Base-by-base conservation (phyloP, 23 red algal genomes). In the Cyanidioschyzon merolae region DNA sequence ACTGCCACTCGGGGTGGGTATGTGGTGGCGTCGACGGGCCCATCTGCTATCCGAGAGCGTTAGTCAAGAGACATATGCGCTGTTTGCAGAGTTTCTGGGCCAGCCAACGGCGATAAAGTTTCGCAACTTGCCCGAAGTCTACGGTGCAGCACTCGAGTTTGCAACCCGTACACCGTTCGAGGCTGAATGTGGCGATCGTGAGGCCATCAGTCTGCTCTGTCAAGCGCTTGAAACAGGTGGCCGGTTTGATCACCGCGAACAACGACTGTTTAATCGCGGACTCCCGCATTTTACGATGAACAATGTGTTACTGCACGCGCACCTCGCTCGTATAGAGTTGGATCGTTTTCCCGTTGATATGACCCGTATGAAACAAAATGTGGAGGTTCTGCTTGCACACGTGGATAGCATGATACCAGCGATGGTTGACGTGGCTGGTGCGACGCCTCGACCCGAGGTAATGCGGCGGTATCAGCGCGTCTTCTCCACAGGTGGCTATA, bases 21-120 rank as follows among this genome's bases (percentile, higher is more conserved):
- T 88, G 26, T 96, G 92, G 92, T 96, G 92, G 92, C 79, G 79
- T 12, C 41, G 79, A 27, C 77, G 76, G 15, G 79, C 71, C 36
- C 83, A 84, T 75, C 58, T 88, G 79, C 39, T 96, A 21, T 77
- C 87, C 51, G 80, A 78, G 50, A 67, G 77, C 59, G 80, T 96
- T 30, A 78, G 76, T 0, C 79, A 79, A 37, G 77, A 76, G 58
- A 90, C 92, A 0, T 86, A 86, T 59, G 31, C 67, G 57, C 41
- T 90, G 68, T 96, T 81, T 58, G 38, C 58, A 35, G 68, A 67
- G 38, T 31, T 71, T 7, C 30, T 71, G 63, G 63, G n/a, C 7
- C 32, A 25, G 29, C 29, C 63, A 27, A 32, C 63, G 29, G 63
- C 32, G 63, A 35, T 71, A 7, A 71, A 71, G 32, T 71, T 71